These are phyloP conservation scores for Tubosaeta sp. DNA, from an alignment of 768 basidiomycete species.

Conservation along the genomic window DNA sequence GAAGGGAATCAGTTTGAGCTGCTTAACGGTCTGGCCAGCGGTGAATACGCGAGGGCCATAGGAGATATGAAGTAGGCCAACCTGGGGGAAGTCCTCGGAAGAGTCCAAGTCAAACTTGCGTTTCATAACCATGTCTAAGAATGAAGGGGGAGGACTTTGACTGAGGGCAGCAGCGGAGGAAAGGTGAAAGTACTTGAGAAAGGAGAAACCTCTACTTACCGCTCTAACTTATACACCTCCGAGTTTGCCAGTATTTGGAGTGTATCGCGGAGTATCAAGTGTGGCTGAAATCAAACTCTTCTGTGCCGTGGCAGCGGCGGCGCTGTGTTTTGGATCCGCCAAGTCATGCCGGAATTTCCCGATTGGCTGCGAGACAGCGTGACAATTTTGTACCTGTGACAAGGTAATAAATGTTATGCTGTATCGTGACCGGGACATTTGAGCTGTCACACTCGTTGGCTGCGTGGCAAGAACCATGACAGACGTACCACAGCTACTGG, in stretches of 20 bases:
- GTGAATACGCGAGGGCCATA: conserved; percentile 15
- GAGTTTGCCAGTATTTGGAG: conserved; percentile 26
- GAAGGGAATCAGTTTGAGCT: conserved; percentile 72
- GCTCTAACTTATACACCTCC: conserved; percentile 30
- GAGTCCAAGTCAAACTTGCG: conserved; percentile 65
- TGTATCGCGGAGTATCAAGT: conserved; percentile 20
- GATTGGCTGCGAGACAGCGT: conserved; percentile 23
- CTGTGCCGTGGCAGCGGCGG: conserved; percentile 16
- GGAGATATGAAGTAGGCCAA: conserved; percentile 26
- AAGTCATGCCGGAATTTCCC: conserved; percentile 19
- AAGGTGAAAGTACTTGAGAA: conserved; percentile 24
- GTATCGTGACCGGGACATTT: conserved; percentile 14
- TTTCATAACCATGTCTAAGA: conserved; percentile 59
- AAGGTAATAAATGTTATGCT: conserved; percentile 2
- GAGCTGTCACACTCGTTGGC: conserved; percentile 14
- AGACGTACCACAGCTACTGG: conserved; percentile 38
- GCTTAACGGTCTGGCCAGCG: conserved; percentile 50
- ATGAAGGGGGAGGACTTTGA: conserved; percentile 5
- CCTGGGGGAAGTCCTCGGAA: conserved; percentile 49
- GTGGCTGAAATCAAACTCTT: conserved; percentile 14
- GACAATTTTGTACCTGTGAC: conserved; percentile 15
- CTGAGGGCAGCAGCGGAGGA: conserved; percentile 2
- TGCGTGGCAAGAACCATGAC: conserved; percentile 26
- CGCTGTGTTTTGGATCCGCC: neutral
- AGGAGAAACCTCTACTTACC: conserved; percentile 15